A percentile compares a stretch with the other conserved stretches of the same genome.
phyloP scores from a whole-genome alignment of 495 filamentous ascomycete species.

The Hyaloscypha finlandica region DNA sequence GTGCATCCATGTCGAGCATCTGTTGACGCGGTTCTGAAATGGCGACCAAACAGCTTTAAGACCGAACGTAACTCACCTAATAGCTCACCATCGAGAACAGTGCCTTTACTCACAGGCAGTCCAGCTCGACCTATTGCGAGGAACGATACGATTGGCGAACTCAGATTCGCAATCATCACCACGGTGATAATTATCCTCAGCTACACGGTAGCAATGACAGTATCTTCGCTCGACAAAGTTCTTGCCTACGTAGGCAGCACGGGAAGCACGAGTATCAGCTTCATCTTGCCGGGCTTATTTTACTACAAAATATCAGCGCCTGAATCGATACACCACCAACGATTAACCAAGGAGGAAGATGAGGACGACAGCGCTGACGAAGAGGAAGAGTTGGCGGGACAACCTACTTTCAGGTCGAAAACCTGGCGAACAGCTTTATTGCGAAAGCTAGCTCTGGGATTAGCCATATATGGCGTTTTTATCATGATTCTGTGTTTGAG shows the following conservation, averaged over 20 bases:
- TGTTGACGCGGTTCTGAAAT: constrained; percentile 87
- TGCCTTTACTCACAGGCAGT: constrained; percentile 40
- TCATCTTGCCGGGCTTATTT: constrained; percentile 93
- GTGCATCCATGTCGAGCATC: constrained; percentile 93
- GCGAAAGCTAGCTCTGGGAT: constrained; percentile 68
- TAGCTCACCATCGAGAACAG: constrained; percentile 41
- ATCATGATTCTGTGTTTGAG: constrained; percentile 89
- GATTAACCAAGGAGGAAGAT: constrained; percentile 87
- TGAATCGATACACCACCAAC: constrained; percentile 78
- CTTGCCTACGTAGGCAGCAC: constrained; percentile 95
- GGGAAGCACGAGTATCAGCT: constrained; percentile 90
- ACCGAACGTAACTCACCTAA: constrained; percentile 32
- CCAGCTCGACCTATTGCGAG: constrained; percentile 41
- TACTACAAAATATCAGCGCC: constrained; percentile 97
- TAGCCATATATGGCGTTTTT: constrained; percentile 79
- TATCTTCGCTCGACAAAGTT: constrained; percentile 84
- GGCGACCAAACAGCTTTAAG: constrained; percentile 63
- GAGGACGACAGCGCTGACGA: constrained; percentile 48
- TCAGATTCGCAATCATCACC: constrained; percentile 87
- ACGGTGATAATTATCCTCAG: constrained; percentile 79
- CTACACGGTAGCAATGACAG: constrained; percentile 86
- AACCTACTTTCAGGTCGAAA: constrained; percentile 26
- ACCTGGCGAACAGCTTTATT: constrained; percentile 46
- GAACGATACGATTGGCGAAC: constrained; percentile 70
- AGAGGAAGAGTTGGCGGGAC: constrained; percentile 39